phyloP scores from a whole-genome alignment of 129 eudicot genomes.

The Ambrosia trifida region DNA sequence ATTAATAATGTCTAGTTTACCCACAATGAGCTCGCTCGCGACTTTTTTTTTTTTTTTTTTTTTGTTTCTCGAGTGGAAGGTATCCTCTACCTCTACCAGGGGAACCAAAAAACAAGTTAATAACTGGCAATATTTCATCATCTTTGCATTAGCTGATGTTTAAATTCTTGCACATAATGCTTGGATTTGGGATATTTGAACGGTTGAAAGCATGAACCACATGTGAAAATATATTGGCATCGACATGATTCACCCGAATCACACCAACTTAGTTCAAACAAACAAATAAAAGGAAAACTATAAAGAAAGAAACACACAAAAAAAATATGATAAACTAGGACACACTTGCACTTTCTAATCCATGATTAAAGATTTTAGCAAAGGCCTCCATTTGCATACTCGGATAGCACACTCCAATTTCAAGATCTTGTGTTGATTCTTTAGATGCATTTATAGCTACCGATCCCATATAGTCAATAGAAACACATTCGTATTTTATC shows the following conservation, averaged over 20 bases:
- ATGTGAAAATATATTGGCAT: not conserved
- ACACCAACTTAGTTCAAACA: not conserved
- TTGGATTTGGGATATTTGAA: too few relatives aligned
- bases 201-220: too few relatives aligned
- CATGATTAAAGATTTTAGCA: slow-evolving; percentile 41
- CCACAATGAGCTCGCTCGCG: too few relatives aligned
- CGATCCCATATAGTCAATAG: slow-evolving; percentile 38
- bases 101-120: too few relatives aligned
- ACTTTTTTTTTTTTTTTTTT: too few relatives aligned
- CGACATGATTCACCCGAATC: not conserved
- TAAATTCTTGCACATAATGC: too few relatives aligned
- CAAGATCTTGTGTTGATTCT: slow-evolving; percentile 49
- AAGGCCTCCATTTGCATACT: slow-evolving; percentile 45
- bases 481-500: slow-evolving; percentile 41
- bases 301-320: not conserved
- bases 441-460: slow-evolving; percentile 38
- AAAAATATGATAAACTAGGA: not conserved
- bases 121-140: too few relatives aligned
- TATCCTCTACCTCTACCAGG: too few relatives aligned
- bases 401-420: slow-evolving; percentile 45
- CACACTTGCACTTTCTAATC: not conserved
- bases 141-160: too few relatives aligned
- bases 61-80: too few relatives aligned
- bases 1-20: too few relatives aligned
- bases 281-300: not conserved